Percentiles rank a stretch among this genome's conserved stretches.
Evolutionary conservation across 129 eudicot species (phyloP).

Genomic region (Scalesia atractyloides): DNA sequence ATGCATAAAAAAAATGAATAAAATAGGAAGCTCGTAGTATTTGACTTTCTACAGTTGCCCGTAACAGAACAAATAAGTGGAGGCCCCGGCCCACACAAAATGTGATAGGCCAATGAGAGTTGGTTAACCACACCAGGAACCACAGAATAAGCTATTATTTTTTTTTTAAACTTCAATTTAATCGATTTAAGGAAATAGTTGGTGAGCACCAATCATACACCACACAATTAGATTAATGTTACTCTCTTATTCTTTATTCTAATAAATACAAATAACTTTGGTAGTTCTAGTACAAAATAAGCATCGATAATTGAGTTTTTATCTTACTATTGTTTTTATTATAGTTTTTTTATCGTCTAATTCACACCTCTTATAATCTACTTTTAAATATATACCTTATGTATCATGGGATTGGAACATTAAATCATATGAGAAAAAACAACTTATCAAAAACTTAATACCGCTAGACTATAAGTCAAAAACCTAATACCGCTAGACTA

Average conservation of each 20-base stretch:
- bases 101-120: not conserved
- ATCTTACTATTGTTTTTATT: not conserved
- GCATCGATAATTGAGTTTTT: not conserved
- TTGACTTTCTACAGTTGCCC: not conserved
- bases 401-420: too few species aligned
- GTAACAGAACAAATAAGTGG: not conserved
- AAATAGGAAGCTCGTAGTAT: not conserved
- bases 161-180: not conserved
- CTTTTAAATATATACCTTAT: too few species aligned
- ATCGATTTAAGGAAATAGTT: not conserved
- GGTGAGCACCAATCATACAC: slow-evolving; percentile 17
- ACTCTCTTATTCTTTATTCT: not conserved
- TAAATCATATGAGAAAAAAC: too few species aligned
- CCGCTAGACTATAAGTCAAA: too few species aligned
- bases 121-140: slow-evolving; percentile 13
- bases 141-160: not conserved
- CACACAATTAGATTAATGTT: not conserved
- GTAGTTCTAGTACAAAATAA: not conserved
- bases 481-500: too few species aligned
- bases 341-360: not conserved
- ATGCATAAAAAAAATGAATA: not conserved
- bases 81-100: not conserved
- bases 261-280: not conserved
- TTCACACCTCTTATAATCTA: too few species aligned
- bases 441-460: too few species aligned